phyloP scores from a whole-genome alignment of 2,329 filamentous ascomycete genomes.

The Fusarium tanahbumbuense region DNA sequence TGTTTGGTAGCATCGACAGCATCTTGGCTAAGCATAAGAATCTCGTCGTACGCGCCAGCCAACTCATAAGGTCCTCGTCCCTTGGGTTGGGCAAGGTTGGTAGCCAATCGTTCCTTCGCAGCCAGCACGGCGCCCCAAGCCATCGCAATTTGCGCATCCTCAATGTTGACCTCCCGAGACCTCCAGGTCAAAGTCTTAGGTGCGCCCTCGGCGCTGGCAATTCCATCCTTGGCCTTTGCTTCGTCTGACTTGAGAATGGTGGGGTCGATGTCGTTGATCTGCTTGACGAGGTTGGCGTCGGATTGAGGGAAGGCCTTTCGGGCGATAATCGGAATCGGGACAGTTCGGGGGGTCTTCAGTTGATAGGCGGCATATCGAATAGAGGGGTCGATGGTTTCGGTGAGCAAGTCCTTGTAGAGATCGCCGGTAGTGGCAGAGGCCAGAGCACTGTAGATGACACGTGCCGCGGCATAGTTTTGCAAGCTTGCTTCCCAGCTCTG shows the following conservation, averaged over 20 bases:
- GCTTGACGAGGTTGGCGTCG: conserved; percentile 69
- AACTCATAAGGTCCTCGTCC: conserved; percentile 70
- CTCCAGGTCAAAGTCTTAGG: conserved; percentile 88
- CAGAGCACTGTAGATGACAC: conserved; percentile 85
- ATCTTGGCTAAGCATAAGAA: conserved; percentile 91
- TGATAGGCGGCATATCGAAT: conserved; percentile 96
- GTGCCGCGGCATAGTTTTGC: conserved; percentile 77
- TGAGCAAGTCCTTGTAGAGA: conserved; percentile 85
- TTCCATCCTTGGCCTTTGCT: conserved; percentile 61
- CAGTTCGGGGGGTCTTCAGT: conserved; percentile 85
- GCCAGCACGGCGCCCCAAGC: conserved; percentile 77
- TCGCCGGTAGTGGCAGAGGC: conserved; percentile 72
- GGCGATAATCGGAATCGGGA: conserved; percentile 82
- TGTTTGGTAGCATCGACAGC: conserved; percentile 93
- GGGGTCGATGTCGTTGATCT: conserved; percentile 78
- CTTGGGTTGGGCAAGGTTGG: conserved; percentile 58
- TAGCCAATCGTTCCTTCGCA: conserved; percentile 62
- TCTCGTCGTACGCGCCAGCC: conserved; percentile 89
- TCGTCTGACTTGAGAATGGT: conserved; percentile 69
- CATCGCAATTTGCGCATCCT: conserved; percentile 91
- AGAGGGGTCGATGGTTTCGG: conserved; percentile 89
- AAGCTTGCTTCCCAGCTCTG: conserved; percentile 86
- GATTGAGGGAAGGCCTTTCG: conserved; percentile 80
- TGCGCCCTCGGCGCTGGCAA: conserved; percentile 64
- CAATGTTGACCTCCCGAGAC: conserved; percentile 84